Base-by-base conservation (phyloP, 2,329 filamentous ascomycete species). In the Fusarium torulosum region DNA sequence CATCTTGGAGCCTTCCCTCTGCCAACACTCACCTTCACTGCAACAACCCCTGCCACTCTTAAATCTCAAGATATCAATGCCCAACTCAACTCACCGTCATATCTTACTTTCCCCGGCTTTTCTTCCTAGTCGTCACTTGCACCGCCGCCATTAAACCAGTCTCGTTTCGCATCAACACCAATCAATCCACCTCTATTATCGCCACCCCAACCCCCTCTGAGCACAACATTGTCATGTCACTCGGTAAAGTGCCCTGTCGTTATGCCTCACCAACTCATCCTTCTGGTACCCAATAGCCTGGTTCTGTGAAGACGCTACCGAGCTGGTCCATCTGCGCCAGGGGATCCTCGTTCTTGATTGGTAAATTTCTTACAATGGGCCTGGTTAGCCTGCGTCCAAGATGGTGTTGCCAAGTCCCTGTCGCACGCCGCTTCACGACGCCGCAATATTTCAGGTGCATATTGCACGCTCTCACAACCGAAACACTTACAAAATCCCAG, bases 221-320 rank as follows among this genome's bases (percentile, higher is more conserved):
- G 51, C 51, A 44, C 59, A 62, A 59, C 56, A 23, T 23, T 59
- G 20, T 43, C 66, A 53, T 49, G 38, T n/a, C 55, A 47, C 65
- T 53, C 55, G 27, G 23, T 17, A 56, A 40, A 65, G 42, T 53
- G 54, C 50, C 38, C 44, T 40, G 53, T 44, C 40, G 14, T 45
- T 47, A 41, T 53, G 44, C 66, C 58, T 69, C 53, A 67, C 51
- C 66, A 61, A 38, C 50, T 63, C 57, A 67, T 43, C 51, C 35
- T 4, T 41, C 40, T 25, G 60, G 58, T 66, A 60, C 61, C 59
- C 63, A 70, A 70, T 68, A 37, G 61, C 56, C 63, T 11, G 55
- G 31, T 33, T 56, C 25, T 50, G 67, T 69, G 67, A 71, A 71
- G 63, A 46, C 53, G 45, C 64, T 70, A 70, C 67, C 23, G 23